A percentile compares a stretch with the other conserved stretches of the same genome.
Evolutionary conservation across 1,284 basidiomycete species (phyloP).

Genomic region (Heliocybe sulcata): DNA sequence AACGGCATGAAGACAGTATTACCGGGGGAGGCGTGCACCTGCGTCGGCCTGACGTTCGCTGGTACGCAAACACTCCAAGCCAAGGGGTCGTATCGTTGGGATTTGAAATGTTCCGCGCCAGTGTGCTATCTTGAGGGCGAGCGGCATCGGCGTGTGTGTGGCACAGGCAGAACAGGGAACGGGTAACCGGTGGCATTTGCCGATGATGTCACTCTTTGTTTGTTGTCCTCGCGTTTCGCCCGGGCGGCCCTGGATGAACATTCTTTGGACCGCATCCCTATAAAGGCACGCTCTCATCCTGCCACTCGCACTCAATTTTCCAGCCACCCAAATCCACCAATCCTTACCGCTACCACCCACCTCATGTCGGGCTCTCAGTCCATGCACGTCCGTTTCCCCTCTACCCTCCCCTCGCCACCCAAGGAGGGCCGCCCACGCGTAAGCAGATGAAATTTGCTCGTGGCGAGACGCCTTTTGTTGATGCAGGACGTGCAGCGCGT

Average conservation of each 20-base stretch:
- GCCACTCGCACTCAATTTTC: not conserved
- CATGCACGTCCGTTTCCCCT: constrained; percentile 1
- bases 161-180: not conserved
- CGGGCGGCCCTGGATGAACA: not conserved
- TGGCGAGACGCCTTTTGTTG: not conserved
- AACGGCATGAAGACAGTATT: not conserved
- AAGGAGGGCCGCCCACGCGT: not conserved
- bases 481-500: not conserved
- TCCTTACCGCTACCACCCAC: not conserved
- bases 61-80: no score
- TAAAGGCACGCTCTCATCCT: not conserved
- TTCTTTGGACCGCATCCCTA: not conserved
- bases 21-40: not conserved
- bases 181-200: not conserved
- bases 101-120: not conserved
- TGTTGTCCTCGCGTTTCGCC: not conserved
- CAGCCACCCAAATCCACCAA: not conserved
- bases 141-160: not conserved
- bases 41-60: not conserved
- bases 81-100: not conserved
- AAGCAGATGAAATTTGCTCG: not conserved
- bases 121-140: not conserved
- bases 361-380: not conserved
- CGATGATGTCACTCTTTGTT: not conserved
- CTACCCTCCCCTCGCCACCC: not conserved